Percentiles rank a stretch among this genome's conserved stretches.
phyloP scores from a whole-genome alignment of 2,329 filamentous ascomycete genomes.

The Beauveria sp. region DNA sequence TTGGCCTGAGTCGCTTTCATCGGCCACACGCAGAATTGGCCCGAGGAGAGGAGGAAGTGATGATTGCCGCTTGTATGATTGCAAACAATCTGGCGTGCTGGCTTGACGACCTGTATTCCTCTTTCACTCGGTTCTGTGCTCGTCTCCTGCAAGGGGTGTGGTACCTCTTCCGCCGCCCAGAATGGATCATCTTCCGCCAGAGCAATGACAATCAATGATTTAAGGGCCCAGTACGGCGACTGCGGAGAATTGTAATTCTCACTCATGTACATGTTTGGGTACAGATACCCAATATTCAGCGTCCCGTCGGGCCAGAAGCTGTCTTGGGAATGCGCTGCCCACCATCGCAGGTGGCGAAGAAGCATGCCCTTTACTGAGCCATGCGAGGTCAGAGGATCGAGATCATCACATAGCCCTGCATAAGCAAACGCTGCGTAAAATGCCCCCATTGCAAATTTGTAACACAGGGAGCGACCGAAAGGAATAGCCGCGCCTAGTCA shows the following conservation, averaged over 20 bases:
- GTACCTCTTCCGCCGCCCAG: conserved; percentile 33
- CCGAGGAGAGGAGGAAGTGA: conserved; percentile 34
- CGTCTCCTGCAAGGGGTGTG: conserved; percentile 15
- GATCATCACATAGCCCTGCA: conserved; percentile 30
- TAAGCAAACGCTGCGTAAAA: conserved; percentile 40
- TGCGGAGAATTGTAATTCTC: conserved; percentile 52
- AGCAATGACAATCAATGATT: conserved; percentile 36
- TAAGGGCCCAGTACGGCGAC: conserved; percentile 47
- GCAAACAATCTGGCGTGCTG: conserved; percentile 36
- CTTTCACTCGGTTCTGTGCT: neutral
- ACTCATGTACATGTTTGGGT: conserved; percentile 44
- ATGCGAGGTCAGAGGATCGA: conserved; percentile 26
- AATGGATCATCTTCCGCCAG: conserved; percentile 32
- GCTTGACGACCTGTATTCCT: neutral
- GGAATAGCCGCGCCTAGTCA: conserved; percentile 39
- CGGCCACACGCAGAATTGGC: conserved; percentile 30
- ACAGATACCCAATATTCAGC: conserved; percentile 35
- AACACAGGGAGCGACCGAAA: conserved; percentile 43
- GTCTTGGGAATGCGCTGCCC: conserved; percentile 30
- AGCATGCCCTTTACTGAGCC: conserved; percentile 41
- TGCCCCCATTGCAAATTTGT: conserved; percentile 41
- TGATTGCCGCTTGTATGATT: conserved; percentile 25
- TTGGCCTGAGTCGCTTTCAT: conserved; percentile 36
- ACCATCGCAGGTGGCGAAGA: conserved; percentile 42
- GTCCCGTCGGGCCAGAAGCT: conserved; percentile 43